phyloP scores from a whole-genome alignment of 805 yeast genomes.

The Barnettozyma pratensis region DNA sequence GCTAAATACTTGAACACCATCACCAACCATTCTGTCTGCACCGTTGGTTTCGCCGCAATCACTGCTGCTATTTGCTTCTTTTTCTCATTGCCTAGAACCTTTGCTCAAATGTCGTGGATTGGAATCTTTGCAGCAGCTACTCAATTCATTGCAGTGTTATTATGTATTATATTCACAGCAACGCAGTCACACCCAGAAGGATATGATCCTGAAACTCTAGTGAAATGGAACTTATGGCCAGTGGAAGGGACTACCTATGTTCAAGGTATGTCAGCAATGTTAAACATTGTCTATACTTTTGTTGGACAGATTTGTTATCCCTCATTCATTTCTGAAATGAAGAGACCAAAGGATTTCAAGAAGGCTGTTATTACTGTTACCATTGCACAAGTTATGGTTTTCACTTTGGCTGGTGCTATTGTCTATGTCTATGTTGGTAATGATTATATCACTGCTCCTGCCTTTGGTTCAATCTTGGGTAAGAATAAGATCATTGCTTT shows the following conservation, averaged over 20 bases:
- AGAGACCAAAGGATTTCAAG: constrained; percentile 49
- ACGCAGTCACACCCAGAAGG: constrained; percentile 44
- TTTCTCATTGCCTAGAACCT: constrained; percentile 52
- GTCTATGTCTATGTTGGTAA: constrained; percentile 55
- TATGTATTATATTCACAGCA: constrained; percentile 50
- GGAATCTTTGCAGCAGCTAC: constrained; percentile 52
- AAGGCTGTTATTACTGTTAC: constrained; percentile 53
- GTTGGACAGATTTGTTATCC: constrained; percentile 64
- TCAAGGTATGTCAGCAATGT: constrained; percentile 47
- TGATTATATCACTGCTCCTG: constrained; percentile 51
- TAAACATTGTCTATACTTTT: constrained; percentile 58
- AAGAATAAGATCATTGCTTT: constrained; percentile 49
- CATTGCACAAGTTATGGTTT: constrained; percentile 41
- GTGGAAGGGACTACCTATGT: constrained; percentile 48
- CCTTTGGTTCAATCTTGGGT: constrained; percentile 47
- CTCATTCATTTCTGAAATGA: constrained; percentile 57
- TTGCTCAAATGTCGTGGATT: constrained; percentile 44
- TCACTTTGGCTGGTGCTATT: constrained; percentile 51
- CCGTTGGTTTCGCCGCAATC: constrained; percentile 48
- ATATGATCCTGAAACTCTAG: constrained; percentile 33
- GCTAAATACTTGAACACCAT: constrained; percentile 56
- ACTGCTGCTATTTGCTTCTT: constrained; percentile 44
- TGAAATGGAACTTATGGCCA: constrained; percentile 45
- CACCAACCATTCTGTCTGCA: constrained; percentile 42
- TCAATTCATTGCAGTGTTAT: constrained; percentile 50